Base-by-base conservation (phyloP, 2,329 filamentous ascomycete genomes). In the Fusarium mexicanum region DNA sequence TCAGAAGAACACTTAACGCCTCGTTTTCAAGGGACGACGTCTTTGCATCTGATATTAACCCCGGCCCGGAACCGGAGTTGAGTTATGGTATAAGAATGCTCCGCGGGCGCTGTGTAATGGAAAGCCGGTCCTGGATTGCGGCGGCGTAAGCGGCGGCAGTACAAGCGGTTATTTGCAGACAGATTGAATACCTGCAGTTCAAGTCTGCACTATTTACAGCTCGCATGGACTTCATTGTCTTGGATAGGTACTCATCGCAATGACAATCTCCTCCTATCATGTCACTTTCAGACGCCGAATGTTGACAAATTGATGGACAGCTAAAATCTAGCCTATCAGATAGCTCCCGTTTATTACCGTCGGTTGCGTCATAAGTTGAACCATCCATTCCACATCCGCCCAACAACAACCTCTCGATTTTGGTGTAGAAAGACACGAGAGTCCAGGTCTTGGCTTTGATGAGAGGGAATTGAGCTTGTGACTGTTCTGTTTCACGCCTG, bases 31-130 rank as follows among this genome's bases (percentile, higher is more conserved):
- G 26, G 31, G 29, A 24, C 44, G 37, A 26, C 41, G 29, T 6
- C 14, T 47, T 61, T 61, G 22, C 35, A 46, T 47, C 44, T 62
- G 37, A 47, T 40, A 41, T n/a, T 24, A 24, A 44, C 31, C 63
- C 71, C 65, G 71, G 71, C 62, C 71, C 71, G 64, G 71, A 64
- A 31, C 68, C 68, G 61, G 72, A 55, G 51, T 18, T 55, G 37
- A 31, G 20, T 17, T 31, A 11, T 31, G 16, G 20, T 11, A 55
- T 29, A 41, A 55, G 26, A 55, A 41, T 55, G 24, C 38, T 65
- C 24, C 33, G 33, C 14, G 26, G 33, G 38, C 33, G 38, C n/a
- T 35, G 14, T 17, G 35, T 20, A 14, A 47, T 46, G 63, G 63
- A 46, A 46, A 63, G 53, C 46, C 69, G 51, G 69, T 47, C 51